Evolutionary conservation across 257 asterid genomes (phyloP), one percentile per base, ranked within the genome.

Genomic region (Cordia subcordata): DNA sequence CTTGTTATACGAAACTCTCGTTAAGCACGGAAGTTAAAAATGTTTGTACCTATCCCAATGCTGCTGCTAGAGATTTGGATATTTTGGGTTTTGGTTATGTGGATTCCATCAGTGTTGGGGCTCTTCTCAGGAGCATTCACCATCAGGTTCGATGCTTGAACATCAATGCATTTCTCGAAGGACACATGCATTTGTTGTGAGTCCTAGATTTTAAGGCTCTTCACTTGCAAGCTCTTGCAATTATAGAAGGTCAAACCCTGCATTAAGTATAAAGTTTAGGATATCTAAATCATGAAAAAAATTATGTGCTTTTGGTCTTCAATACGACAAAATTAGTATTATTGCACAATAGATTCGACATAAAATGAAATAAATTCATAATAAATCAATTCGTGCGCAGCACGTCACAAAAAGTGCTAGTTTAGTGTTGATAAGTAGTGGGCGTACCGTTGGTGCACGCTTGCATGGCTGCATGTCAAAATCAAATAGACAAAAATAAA

Each of bases 61-160:
- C 37, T 70, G 58, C 75, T 65, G 69, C 35, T 50, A 8, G 85
- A 83, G 16, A 90, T 74, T 19, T 64, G 68, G 37, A 90, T 81
- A 61, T 81, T 68, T 69, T 73, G 72, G 12, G 91, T 81, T 13
- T 20, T 39, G 0, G 88, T 59, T 17, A 90, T 63, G 68, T 90
- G 96, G 18, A 90, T 87, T 49, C 96, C 98, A 61, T 90, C 98
- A 9, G 98, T 90, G 37, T 90, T 90, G 13, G 98, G 96, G 59
- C 94, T 85, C 9, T 45, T 52, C 65, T 51, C 81, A 0, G 98
- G 96, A 33, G 95, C 55, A 16, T 18, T 72, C 57, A 90, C 85
- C 9, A 23, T 62, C 10, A 85, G 69, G n/a, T 79, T 74, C 3
- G 87, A 78, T 22, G 76, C 94, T 16, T 57, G 58, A 14, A 85